Evolutionary conservation across 140 eudicot species (phyloP), one percentile per base, ranked within the genome.

Genomic region (Stevia rebaudiana): DNA sequence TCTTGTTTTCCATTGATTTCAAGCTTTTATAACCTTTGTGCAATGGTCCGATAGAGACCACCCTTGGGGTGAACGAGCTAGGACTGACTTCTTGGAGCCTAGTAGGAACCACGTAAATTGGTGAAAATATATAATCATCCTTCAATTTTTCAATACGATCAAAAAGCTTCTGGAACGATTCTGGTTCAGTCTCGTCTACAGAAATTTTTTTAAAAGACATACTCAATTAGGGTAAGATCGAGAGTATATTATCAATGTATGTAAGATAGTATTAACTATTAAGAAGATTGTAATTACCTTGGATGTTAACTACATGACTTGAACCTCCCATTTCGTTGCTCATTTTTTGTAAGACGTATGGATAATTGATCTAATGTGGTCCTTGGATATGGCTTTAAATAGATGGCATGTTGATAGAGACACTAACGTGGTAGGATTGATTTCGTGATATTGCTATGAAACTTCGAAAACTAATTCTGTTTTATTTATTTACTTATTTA

Each of bases 11-110:
- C 12, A 16, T 1, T 11, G 8, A 8, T 22, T 11, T 3, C 10
- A 68, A 6, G 17, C 10, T 56, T 40, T 7, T 10, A 43, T 53
- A 11, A 0, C 42, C 23, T 18, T 15, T n/a, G 50, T 68, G 65
- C n/a, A 68, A 41, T 37, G 65, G 73, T 39, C 73, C 73, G 37
- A 54, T 68, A 7, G 74, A 68, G 10, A 56, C 44, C 13, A 40
- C 21, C 2, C 44, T 24, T 8, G 73, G 73, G 43, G 18, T 15
- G 55, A 52, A 68, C 11, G 43, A 46, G 5, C 18, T 40, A 7
- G 40, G 37, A 8, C 15, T 68, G 6, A 39, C 16, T 24, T 68
- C 63, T 19, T 56, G 22, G 10, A 37, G 42, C 41, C 3, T 24
- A 7, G 39, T 15, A 8, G 73, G 73, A n/a, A 55, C 63, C 40